A percentile compares a stretch with the other conserved stretches of the same genome.
phyloP scores from a whole-genome alignment of 2,329 filamentous ascomycete species.

The Ophiostoma triangulosporum region DNA sequence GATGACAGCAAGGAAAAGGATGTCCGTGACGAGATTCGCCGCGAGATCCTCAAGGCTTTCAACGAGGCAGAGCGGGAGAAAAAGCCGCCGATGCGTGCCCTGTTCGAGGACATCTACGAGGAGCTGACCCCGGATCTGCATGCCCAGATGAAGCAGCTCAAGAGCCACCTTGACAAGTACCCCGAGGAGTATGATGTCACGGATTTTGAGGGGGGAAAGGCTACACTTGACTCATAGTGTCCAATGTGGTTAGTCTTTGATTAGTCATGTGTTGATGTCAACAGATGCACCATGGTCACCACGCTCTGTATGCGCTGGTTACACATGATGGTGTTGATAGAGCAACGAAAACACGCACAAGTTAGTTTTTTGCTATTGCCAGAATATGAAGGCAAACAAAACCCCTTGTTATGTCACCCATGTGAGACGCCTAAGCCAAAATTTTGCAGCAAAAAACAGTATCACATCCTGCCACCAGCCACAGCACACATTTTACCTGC shows the following conservation, averaged over 20 bases:
- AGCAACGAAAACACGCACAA: not conserved
- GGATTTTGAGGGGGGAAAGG: conserved; percentile 21
- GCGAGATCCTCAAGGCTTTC: conserved; percentile 69
- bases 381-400: not conserved
- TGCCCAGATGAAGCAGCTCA: conserved; percentile 63
- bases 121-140: conserved; percentile 50
- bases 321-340: not conserved
- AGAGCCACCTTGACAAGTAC: conserved; percentile 67
- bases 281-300: not conserved
- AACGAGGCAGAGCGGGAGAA: conserved; percentile 69
- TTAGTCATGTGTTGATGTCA: not conserved
- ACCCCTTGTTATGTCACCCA: not conserved
- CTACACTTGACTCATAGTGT: not conserved
- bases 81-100: conserved; percentile 55
- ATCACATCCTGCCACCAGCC: no score
- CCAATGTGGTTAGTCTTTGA: no score
- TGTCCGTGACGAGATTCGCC: conserved; percentile 21
- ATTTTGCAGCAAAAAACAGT: no score
- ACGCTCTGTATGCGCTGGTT: not conserved
- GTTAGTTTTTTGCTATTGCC: no score
- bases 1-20: conserved; percentile 65
- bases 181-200: conserved; percentile 73
- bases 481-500: not conserved
- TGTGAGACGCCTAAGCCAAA: not conserved
- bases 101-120: conserved; percentile 87